These are phyloP conservation scores for Hyphodiscus hymeniophilus DNA, from an alignment of 495 filamentous ascomycete species.

Conservation along the genomic window DNA sequence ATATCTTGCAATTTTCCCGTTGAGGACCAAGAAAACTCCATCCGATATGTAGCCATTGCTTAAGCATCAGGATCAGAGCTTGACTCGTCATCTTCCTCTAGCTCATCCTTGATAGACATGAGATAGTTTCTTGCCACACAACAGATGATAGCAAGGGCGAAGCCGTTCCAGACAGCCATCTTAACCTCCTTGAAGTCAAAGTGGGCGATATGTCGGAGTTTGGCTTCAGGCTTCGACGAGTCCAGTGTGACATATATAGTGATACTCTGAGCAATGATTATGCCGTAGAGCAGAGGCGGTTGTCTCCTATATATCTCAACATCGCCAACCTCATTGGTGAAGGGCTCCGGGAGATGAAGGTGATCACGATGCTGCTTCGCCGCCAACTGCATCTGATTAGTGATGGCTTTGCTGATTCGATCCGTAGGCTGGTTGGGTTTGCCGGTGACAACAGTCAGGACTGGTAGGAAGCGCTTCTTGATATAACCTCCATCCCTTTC, in stretches of 20 bases:
- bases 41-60: background rate
- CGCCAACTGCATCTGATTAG: constrained; percentile 14
- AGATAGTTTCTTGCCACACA: constrained; percentile 16
- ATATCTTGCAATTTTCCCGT: constrained; percentile 41
- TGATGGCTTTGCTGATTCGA: constrained; percentile 7
- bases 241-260: constrained; percentile 29
- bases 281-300: constrained; percentile 28
- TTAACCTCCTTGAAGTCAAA: constrained; percentile 27
- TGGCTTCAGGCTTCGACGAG: constrained; percentile 18
- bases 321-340: constrained; percentile 8
- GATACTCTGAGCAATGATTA: constrained; percentile 27
- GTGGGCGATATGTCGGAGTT: constrained; percentile 24
- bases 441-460: constrained; percentile 11
- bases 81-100: constrained; percentile 13
- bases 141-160: constrained; percentile 24
- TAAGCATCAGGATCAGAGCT: constrained; percentile 11
- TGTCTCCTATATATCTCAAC: constrained; percentile 14
- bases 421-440: constrained; percentile 2
- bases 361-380: constrained; percentile 18
- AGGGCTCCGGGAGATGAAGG: constrained; percentile 6
- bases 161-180: constrained; percentile 32
- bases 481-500: constrained; percentile 20
- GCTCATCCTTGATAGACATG: constrained; percentile 18
- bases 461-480: constrained; percentile 15
- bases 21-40: background rate